Base-by-base conservation (phyloP, 2,329 filamentous ascomycete genomes). In the Ophiocordyceps sinensis region DNA sequence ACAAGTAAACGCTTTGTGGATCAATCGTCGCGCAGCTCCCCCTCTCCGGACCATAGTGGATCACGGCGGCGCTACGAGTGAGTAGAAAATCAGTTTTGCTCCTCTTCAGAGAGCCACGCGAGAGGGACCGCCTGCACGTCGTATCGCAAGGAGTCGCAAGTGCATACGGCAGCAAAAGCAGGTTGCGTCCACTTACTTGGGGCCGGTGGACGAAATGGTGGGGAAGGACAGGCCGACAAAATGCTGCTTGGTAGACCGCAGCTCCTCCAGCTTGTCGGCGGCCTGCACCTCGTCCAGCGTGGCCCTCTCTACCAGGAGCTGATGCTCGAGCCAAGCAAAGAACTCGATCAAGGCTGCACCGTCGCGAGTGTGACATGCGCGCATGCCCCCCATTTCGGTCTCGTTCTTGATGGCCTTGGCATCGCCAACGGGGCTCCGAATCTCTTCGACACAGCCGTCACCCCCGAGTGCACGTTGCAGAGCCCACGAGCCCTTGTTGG, bases 341-440 rank as follows among this genome's bases (percentile, higher is more conserved):
- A 87, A 98, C 57, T 94, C 79, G 42, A 78, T 88, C 45, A 96
- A 63, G 2, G 91, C 89, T 37, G 86, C 87, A 37, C 91, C 91
- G 54, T 98, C 91, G 47, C 91, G 79, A 50, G 96, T 77, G 57
- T 98, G 91, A 56, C 91, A 96, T 43, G 83, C 76, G 45, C 87
- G 77, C 91, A 98, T 96, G 45, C 91, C 91, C 52, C 85, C 77
- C 36, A 95, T 67, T 59, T 98, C 91, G 0, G 75, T 79, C 42
- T 85, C 77, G 51, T 95, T 98, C 66, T 98, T 98, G 58, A 96
- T 70, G 8, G 91, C 87, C 65, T 98, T 98, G 30, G 87, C 77
- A 61, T 95, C 88, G 5, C 79, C 80, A 43, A 98, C 75, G 1
- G 87, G 88, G 53, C 88, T 95, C 49, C 89, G 74, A 17, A 83